phyloP scores from a whole-genome alignment of 441 rosid species.

The Dalechampia spathulata region DNA sequence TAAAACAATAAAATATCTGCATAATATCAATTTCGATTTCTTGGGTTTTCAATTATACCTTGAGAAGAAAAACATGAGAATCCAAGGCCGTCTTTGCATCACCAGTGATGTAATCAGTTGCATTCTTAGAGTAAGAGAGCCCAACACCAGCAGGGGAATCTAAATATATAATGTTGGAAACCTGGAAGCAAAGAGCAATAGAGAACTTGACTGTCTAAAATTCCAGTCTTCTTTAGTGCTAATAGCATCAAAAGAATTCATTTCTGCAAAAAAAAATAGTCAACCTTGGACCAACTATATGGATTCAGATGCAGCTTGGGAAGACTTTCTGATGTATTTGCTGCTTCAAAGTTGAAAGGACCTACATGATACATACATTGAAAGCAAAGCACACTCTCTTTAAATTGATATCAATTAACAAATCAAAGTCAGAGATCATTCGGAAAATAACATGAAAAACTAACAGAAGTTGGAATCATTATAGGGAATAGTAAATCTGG shows the following conservation, averaged over 20 bases:
- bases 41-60: constrained; percentile 32
- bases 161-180: constrained; percentile 64
- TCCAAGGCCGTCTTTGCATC: constrained; percentile 63
- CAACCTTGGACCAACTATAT: constrained; percentile 90
- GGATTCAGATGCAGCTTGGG: constrained; percentile 60
- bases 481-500: not conserved
- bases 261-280: not conserved
- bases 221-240: not conserved
- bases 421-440: not conserved
- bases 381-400: not conserved
- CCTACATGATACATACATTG: constrained; percentile 36
- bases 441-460: not conserved
- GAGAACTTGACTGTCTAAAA: too few relatives aligned
- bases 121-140: constrained; percentile 57
- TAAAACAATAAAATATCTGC: too few relatives aligned
- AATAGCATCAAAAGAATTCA: not conserved
- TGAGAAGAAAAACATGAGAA: constrained; percentile 57
- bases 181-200: constrained; percentile 31
- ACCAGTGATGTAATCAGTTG: constrained; percentile 50
- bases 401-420: not conserved
- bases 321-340: constrained; percentile 18
- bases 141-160: constrained; percentile 92
- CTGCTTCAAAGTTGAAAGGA: constrained; percentile 68
- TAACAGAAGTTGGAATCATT: not conserved
- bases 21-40: not conserved